phyloP scores from a whole-genome alignment of 768 basidiomycete genomes.

The Phaeotremella skinneri region DNA sequence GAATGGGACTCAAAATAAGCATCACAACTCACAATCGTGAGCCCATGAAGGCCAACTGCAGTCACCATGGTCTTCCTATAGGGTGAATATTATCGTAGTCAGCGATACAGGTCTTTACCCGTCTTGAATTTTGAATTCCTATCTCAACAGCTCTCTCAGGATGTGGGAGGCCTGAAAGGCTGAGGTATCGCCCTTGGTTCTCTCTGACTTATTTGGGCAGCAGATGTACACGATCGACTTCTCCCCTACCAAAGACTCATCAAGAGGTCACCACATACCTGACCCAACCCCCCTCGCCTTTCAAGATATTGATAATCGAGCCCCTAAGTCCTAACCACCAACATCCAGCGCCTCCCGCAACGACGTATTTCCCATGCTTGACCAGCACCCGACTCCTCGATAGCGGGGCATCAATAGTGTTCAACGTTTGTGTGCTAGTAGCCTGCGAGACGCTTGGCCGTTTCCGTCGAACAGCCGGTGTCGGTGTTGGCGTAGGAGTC shows the following conservation, averaged over 20 bases:
- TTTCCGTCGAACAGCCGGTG: background rate
- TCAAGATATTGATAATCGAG: constrained; percentile 15
- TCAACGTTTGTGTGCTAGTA: background rate
- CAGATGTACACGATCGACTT: too few relatives aligned
- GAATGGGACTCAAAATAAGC: background rate
- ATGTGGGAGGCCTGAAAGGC: too few relatives aligned
- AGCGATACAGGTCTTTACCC: too few relatives aligned
- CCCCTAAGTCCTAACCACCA: constrained; percentile 36
- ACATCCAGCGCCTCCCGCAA: constrained; percentile 30
- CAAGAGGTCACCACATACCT: constrained; percentile 16
- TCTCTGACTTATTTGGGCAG: too few relatives aligned
- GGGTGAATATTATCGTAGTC: background rate
- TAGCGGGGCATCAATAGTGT: background rate
- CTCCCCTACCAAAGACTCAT: too few relatives aligned
- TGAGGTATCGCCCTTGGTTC: too few relatives aligned
- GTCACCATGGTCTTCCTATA: constrained; percentile 28
- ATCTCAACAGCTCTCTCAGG: too few relatives aligned
- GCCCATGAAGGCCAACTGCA: constrained; percentile 32
- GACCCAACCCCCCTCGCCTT: constrained; percentile 23
- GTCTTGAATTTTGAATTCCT: too few relatives aligned
- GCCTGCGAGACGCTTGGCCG: background rate
- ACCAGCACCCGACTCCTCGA: constrained; percentile 9
- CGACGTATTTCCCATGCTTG: constrained; percentile 49
- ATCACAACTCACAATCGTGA: constrained; percentile 40
- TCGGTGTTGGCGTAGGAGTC: constrained; percentile 5